Conservation (phyloP, 352 stramenopile species). For the Phytopythium ostracodes region DNA sequence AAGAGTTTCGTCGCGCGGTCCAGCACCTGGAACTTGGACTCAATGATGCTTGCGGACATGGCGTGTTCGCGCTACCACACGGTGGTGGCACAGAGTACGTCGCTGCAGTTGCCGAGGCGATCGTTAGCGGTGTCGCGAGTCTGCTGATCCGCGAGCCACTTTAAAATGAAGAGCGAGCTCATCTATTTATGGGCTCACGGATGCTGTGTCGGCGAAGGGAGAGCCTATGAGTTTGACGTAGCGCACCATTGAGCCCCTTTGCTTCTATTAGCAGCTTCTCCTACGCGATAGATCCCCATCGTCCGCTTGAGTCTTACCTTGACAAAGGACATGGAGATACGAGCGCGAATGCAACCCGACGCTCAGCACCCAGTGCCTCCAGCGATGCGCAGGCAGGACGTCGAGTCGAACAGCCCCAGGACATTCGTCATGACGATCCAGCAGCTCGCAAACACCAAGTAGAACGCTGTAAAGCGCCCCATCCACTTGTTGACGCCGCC, state of each 20-base stretch:
- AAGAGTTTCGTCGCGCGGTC: slow-evolving; percentile 48
- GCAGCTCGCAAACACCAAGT: slow-evolving; percentile 39
- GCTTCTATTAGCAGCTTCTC: too few relatives aligned
- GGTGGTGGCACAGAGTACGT: too few relatives aligned
- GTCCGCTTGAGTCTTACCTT: too few relatives aligned
- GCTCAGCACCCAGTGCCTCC: slow-evolving; percentile 25
- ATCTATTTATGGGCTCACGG: background rate
- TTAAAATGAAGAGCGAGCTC: background rate
- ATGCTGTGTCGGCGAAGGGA: too few relatives aligned
- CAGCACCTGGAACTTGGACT: slow-evolving; percentile 60
- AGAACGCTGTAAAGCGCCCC: slow-evolving; percentile 27
- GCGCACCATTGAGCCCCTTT: too few relatives aligned
- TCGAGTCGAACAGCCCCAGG: slow-evolving; percentile 47
- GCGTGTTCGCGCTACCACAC: background rate
- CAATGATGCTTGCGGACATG: slow-evolving; percentile 65
- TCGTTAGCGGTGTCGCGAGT: background rate
- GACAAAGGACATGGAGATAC: too few relatives aligned
- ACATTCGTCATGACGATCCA: slow-evolving; percentile 68
- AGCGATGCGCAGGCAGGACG: slow-evolving; percentile 34
- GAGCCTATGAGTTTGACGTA: too few relatives aligned
- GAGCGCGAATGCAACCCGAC: background rate
- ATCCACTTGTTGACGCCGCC: slow-evolving; percentile 41
- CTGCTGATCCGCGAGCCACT: background rate
- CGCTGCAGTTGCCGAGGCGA: background rate
- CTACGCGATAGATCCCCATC: too few relatives aligned